Conservation (phyloP, 1,284 basidiomycete genomes). For the Afroboletus lepidellus region DNA sequence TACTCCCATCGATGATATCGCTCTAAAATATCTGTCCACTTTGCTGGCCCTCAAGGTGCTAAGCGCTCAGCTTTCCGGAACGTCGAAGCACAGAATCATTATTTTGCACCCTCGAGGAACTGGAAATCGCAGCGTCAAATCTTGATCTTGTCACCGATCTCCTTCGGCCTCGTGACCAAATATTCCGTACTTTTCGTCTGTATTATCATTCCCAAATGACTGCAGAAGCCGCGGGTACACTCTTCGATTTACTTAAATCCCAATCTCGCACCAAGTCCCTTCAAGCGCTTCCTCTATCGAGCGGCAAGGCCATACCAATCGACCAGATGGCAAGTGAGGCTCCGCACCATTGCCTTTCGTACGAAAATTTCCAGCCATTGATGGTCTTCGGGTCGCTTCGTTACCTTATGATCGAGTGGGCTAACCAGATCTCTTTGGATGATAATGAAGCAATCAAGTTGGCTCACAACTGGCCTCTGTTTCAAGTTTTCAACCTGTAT, state of each 20-base stretch:
- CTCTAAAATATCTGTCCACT: slow-evolving; percentile 9
- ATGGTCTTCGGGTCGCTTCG: slow-evolving; percentile 2
- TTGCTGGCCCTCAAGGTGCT: slow-evolving; percentile 12
- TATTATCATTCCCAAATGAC: neutral
- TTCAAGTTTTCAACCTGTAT: slow-evolving; percentile 6
- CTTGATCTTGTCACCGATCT: slow-evolving; percentile 11
- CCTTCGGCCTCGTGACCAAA: slow-evolving; percentile 9
- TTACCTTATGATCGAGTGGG: slow-evolving; percentile 12
- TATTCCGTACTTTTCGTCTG: slow-evolving; percentile 12
- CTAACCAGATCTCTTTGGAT: slow-evolving; percentile 16
- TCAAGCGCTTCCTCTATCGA: neutral
- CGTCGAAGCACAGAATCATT: neutral
- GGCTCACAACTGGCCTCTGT: slow-evolving; percentile 12
- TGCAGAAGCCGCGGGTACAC: neutral
- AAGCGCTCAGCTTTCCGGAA: neutral
- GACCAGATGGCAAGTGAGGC: slow-evolving; percentile 12
- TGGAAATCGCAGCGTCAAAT: slow-evolving; percentile 8
- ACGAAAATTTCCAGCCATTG: slow-evolving; percentile 7
- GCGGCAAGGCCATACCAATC: neutral
- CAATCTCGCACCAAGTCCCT: neutral
- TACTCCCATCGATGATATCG: neutral
- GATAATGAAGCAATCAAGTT: slow-evolving; percentile 11
- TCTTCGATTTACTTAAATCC: slow-evolving; percentile 10
- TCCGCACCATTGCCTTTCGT: slow-evolving; percentile 7
- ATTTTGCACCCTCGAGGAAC: slow-evolving; percentile 3